phyloP scores from a whole-genome alignment of 202 grass and related monocot species.

The Elaeis oleifera region DNA sequence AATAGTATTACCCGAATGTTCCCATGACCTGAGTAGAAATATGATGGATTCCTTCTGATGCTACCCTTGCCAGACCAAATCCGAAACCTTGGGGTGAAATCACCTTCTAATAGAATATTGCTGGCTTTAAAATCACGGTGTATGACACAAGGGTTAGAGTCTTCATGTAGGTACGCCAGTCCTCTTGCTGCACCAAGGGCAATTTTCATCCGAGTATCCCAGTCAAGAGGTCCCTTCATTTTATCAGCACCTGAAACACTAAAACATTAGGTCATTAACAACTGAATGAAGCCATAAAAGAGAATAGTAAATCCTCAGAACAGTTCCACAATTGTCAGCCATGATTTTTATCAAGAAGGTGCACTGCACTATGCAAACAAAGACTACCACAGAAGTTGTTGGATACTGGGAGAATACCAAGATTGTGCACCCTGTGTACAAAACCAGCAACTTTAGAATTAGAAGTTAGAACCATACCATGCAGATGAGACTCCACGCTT shows the following conservation, averaged over 20 bases:
- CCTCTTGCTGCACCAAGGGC: conserved; percentile 62
- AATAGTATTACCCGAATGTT: conserved; percentile 52
- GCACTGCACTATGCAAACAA: no score
- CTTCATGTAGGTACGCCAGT: conserved; percentile 69
- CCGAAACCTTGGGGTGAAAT: conserved; percentile 73
- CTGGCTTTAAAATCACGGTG: conserved; percentile 82
- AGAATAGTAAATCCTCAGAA: no score
- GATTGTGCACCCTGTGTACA: not conserved
- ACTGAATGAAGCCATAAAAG: not conserved
- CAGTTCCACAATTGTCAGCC: no score
- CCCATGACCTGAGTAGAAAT: conserved; percentile 84
- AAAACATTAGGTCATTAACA: not conserved
- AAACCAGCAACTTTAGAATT: not conserved
- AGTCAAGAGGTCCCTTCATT: conserved; percentile 41
- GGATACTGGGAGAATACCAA: no score
- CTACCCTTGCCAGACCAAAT: conserved; percentile 63
- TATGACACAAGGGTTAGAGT: conserved; percentile 70
- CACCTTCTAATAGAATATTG: conserved; percentile 59
- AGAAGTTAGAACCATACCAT: conserved; percentile 36
- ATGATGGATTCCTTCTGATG: conserved; percentile 51
- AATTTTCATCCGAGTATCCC: conserved; percentile 63
- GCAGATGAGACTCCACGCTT: conserved; percentile 70
- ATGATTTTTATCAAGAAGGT: no score
- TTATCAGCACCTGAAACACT: conserved; percentile 42
- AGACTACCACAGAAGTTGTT: no score